phyloP scores from a whole-genome alignment of 2,329 filamentous ascomycete species.

The Didymella keratinophila region DNA sequence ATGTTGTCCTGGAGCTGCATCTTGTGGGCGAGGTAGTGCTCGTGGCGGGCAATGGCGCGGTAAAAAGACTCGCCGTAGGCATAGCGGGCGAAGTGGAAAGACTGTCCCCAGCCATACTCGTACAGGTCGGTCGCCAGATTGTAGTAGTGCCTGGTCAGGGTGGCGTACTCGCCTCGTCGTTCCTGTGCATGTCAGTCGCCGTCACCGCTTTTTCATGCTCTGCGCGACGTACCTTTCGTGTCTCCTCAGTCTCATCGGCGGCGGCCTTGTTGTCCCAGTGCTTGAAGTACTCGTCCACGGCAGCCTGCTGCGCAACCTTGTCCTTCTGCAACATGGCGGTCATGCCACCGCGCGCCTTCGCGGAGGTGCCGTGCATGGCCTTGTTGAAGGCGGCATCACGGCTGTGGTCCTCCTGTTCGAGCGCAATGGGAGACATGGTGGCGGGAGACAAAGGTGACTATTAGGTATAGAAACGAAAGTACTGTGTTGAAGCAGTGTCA shows the following conservation, averaged over 20 bases:
- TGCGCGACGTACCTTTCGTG: conserved; percentile 69
- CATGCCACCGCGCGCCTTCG: conserved; percentile 75
- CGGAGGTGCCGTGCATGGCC: conserved; percentile 80
- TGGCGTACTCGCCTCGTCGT: conserved; percentile 87
- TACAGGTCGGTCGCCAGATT: conserved; percentile 96
- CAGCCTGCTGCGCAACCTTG: conserved; percentile 76
- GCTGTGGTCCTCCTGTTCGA: conserved; percentile 82
- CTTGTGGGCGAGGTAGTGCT: conserved; percentile 93
- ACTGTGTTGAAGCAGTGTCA: conserved; percentile 27
- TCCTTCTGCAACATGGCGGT: conserved; percentile 88
- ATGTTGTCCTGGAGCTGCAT: conserved; percentile 87
- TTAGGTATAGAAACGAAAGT: conserved; percentile 12
- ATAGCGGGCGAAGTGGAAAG: conserved; percentile 98
- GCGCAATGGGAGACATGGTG: conserved; percentile 62
- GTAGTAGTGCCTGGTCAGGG: conserved; percentile 94
- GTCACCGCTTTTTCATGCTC: conserved; percentile 7
- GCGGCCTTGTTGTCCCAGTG: conserved; percentile 89
- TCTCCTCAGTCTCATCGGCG: conserved; percentile 81
- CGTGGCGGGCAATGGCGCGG: conserved; percentile 92
- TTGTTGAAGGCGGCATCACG: conserved; percentile 93
- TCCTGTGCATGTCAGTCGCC: conserved; percentile 60
- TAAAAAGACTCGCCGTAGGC: conserved; percentile 84
- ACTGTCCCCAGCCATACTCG: conserved; percentile 96
- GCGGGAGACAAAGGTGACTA: conserved; percentile 16
- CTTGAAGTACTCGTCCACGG: conserved; percentile 93